Base-by-base conservation (phyloP, 331 rosid species). In the Quercus lobata region DNA sequence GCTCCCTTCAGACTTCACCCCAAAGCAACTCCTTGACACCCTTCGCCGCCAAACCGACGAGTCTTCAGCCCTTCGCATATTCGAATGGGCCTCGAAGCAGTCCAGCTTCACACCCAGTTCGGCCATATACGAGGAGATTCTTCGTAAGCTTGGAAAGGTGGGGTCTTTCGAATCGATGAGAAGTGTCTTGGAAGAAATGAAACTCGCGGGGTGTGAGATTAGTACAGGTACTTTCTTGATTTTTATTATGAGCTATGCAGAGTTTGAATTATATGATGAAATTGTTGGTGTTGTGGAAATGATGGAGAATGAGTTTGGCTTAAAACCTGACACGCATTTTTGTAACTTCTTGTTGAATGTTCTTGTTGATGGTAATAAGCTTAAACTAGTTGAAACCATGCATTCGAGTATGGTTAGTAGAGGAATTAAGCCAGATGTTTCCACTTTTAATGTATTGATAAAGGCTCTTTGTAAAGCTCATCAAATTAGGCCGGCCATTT, bases 401-500 rank as follows among this genome's bases (percentile, higher is more conserved):
- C 93, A 93, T 78, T 82, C 88, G 0, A 69, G 76, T 34, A 90
- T 93, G 99, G 80, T 86, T 56, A 24, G 78, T 52, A 79, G 82
- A 37, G 88, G 88, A 4, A 75, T 95, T 29, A 60, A 78, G 69
- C 93, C 94, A 0, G 93, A 93, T 74, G 88, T 91, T 57, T 91
- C 89, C 0, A 92, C 97, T 0, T 94, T 92, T 76, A 94, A 90
- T 24, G 80, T 92, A 27, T 81, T 94, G 83, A 91, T 91, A n/a
- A 87, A 89, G 92, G 98, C 97, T 15, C 84, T 94, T 11, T 94
- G 96, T 69, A 87, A 88, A 78, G 97, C 96, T n/a, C 98, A 94
- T 83, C 97, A 92, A 62, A 73, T 94, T 34, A 85, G 97, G 76
- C 92, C 97, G 22, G 96, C 98, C 3, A 80, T 88, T 83, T 77